Evolutionary conservation across 202 grass and related monocot genomes (phyloP), one percentile per base, ranked within the genome.

Genomic region (Hordeum pubiflorum): DNA sequence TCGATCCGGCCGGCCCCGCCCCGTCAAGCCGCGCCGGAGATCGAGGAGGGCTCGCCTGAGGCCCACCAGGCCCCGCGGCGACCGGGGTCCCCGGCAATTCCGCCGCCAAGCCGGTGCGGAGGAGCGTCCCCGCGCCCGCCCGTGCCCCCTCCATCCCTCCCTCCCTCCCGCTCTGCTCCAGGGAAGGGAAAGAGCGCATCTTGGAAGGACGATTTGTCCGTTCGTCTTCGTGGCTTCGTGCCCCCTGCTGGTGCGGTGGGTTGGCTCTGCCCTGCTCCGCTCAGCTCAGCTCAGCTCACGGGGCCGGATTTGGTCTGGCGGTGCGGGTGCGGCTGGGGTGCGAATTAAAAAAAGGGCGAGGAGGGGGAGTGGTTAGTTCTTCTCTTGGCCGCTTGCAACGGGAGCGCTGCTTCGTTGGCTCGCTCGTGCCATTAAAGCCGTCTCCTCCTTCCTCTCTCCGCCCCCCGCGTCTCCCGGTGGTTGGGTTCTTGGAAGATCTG

Each of bases 291-390:
- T 75, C 31, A 26, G 48, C 57, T 79, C 71, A 80, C 12, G 50
- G 17, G 39, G 61, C 31, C 63, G 89, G 88, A 61, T 91, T 94
- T 87, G 83, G 77, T 94, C 40, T 75, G 41, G 86, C 67, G 85
- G 85, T 81, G 89, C 74, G 86, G 91, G 83, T 84, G 79, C 74
- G 75, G 65, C 57, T 73, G 59, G 75, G 71, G 55, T 1, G 20
- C 6, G 61, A 10, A 9, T 17, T 18, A 43, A 39, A 39, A 39
- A 69, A 23, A 62, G 26, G 1, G 39, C 64, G n/a, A 68, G n/a
- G 10, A 50, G 50, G 52, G 44, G 81, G 82, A 82, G 87, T 85
- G 72, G 87, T 82, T 81, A 68, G 14, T 81, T 86, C 69, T 79
- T 21, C 18, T 5, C 64, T 23, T 86, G 86, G 79, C 82, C 65